Percentiles rank a stretch among this genome's conserved stretches.
Evolutionary conservation across 163 green algal species (phyloP).

Genomic region (Chlamydomonas reinhardtii): DNA sequence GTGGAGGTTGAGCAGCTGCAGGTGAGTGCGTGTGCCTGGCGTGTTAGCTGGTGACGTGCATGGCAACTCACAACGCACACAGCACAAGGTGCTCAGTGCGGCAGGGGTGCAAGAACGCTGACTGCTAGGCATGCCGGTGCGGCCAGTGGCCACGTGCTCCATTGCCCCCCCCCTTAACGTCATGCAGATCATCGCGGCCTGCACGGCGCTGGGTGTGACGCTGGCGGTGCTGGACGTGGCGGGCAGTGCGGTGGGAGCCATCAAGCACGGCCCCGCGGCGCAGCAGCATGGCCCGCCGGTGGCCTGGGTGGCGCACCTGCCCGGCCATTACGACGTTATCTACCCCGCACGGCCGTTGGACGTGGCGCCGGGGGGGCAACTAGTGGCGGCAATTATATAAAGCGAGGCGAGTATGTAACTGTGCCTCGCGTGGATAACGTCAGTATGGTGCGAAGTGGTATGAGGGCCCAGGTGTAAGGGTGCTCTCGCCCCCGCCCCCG

Average conservation of each 20-base stretch:
- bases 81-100: no score
- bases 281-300: background rate
- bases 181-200: slow-evolving; percentile 35
- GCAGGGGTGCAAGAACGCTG: no score
- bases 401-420: no score
- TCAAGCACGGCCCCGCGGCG: slow-evolving; percentile 36
- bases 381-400: background rate
- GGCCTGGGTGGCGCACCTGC: slow-evolving; percentile 46
- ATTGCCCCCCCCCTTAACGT: no score
- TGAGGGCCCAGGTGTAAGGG: no score
- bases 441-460: no score
- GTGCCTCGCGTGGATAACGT: no score
- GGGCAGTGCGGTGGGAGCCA: slow-evolving; percentile 31
- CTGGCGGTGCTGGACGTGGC: slow-evolving; percentile 47
- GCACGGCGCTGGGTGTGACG: slow-evolving; percentile 6
- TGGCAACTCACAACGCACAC: background rate
- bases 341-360: slow-evolving; percentile 36
- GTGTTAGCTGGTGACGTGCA: no score
- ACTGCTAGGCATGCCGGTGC: no score
- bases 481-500: no score
- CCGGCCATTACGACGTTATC: slow-evolving; percentile 47
- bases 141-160: no score
- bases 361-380: slow-evolving; percentile 15
- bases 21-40: slow-evolving; percentile 63
- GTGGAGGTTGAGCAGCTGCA: slow-evolving; percentile 91